phyloP scores from a whole-genome alignment of 192 early-diverging fungal genomes.

The Dissophora ornata region DNA sequence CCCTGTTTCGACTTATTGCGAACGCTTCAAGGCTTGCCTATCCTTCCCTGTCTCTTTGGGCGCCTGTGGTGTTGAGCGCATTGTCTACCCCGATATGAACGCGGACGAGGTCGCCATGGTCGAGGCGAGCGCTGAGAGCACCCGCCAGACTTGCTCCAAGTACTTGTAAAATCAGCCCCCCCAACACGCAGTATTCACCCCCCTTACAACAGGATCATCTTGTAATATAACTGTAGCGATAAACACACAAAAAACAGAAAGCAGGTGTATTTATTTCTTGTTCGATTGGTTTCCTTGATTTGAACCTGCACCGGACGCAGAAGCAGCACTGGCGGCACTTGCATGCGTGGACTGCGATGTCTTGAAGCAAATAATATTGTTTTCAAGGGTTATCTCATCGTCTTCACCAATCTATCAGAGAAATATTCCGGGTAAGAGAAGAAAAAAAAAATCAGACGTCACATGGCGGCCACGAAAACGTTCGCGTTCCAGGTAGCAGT shows the following conservation, averaged over 20 bases:
- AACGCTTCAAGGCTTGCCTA: constrained; percentile 70
- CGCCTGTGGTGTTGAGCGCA: constrained; percentile 72
- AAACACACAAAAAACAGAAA: not conserved
- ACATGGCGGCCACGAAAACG: no score
- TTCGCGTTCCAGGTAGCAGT: no score
- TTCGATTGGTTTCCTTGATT: constrained; percentile 2
- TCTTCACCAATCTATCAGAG: constrained; percentile 68
- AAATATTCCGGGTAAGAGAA: not conserved
- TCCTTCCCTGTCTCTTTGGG: constrained; percentile 87
- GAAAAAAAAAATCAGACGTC: not conserved
- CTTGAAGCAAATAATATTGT: constrained; percentile 75
- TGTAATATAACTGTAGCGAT: no score
- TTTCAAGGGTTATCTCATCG: constrained; percentile 64
- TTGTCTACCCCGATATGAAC: constrained; percentile 74
- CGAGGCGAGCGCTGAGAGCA: constrained; percentile 60
- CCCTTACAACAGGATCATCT: no score
- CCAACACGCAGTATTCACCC: no score
- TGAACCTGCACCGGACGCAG: not conserved
- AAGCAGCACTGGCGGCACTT: constrained; percentile 6
- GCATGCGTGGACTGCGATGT: constrained; percentile 59
- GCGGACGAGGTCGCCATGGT: constrained; percentile 70
- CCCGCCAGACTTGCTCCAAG: constrained; percentile 66
- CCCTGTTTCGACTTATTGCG: constrained; percentile 77
- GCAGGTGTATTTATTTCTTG: constrained; percentile 8
- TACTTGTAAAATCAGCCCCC: constrained; percentile 32